These are phyloP conservation scores for Manihot esculenta DNA, from an alignment of 441 rosid genomes.

Conservation along the genomic window DNA sequence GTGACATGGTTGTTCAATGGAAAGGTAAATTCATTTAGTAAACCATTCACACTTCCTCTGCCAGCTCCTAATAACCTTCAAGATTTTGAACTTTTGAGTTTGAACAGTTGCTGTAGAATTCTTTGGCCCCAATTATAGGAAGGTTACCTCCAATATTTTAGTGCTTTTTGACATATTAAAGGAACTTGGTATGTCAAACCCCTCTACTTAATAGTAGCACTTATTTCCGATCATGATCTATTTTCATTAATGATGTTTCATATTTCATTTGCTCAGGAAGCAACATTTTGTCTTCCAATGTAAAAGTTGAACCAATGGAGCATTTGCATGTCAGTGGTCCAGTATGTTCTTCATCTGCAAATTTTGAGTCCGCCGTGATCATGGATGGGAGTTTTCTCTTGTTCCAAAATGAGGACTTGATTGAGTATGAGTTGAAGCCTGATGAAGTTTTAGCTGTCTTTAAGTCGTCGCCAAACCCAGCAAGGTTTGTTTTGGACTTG, in stretches of 20 bases:
- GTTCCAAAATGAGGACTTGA: slow-evolving; percentile 16
- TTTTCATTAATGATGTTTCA: not conserved
- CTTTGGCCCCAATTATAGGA: not conserved
- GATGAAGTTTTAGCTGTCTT: slow-evolving; percentile 39
- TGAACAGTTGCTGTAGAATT: not conserved
- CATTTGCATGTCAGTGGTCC: slow-evolving; percentile 21
- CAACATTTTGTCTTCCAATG: slow-evolving; percentile 8
- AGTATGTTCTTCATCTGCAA: slow-evolving; percentile 17
- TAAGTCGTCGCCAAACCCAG: slow-evolving; percentile 38
- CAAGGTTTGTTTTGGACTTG: slow-evolving; percentile 41
- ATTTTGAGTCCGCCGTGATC: slow-evolving; percentile 18
- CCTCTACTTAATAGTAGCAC: not conserved
- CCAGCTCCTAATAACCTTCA: not conserved
- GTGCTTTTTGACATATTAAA: not conserved
- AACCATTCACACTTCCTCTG: not conserved
- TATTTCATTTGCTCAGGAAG: slow-evolving; percentile 14
- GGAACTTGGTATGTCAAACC: not conserved
- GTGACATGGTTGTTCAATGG: not conserved
- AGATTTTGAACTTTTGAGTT: not conserved
- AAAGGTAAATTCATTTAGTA: not conserved
- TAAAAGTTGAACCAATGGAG: slow-evolving; percentile 26
- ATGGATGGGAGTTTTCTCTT: slow-evolving; percentile 16
- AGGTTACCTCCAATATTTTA: not conserved
- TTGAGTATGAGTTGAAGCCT: slow-evolving; percentile 21
- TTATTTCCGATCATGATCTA: not conserved